Evolutionary conservation across 768 basidiomycete species (phyloP), one percentile per base, ranked within the genome.

Genomic region (Cystofilobasidium ferigula): DNA sequence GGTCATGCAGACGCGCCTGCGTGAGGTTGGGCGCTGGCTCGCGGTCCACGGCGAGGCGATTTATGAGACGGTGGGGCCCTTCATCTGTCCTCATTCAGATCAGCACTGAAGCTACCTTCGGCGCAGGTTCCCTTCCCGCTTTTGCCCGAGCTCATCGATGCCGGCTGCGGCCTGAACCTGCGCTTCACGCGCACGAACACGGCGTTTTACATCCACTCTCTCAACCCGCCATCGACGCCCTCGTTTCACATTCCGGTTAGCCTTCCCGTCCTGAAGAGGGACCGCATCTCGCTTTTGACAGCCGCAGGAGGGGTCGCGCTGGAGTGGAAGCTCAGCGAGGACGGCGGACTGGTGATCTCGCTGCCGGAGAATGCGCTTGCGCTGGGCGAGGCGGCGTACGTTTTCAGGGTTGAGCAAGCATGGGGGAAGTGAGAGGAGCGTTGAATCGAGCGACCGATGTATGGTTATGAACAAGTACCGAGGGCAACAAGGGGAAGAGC

Each of bases 11-110:
- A 69, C 81, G 2, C 79, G 79, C 42, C 75, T 84, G 35, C 76
- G 80, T 7, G 80, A 78, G n/a, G 80, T 81, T 22, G 83, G 82
- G 0, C 69, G 67, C 48, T 84, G 83, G 83, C 73, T 84, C 61
- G 74, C 77, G 47, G 78, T 79, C 51, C 77, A 80, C 2, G 81
- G 82, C 18, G 74, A 77, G 0, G 84, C 82, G 40, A 77, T 84
- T 9, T 84, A 82, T 61, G 78, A 76, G 34, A 83, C 83, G 7
- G 83, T 81, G 66, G 16, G 79, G 75, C 1, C 42, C 22, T 69
- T 51, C n/a, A n/a, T n/a, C 18, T 40, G 42, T 32, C 26, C 12
- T 30, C 24, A 6, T 16, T 60, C 4, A 2, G 14, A 20, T 3
- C 7, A 57, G 22, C 3, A 2, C 9, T 4, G 6, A 4, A 34